These are phyloP conservation scores for Pseudognaphalium luteoalbum DNA, from an alignment of 129 eudicot species.

Conservation along the genomic window DNA sequence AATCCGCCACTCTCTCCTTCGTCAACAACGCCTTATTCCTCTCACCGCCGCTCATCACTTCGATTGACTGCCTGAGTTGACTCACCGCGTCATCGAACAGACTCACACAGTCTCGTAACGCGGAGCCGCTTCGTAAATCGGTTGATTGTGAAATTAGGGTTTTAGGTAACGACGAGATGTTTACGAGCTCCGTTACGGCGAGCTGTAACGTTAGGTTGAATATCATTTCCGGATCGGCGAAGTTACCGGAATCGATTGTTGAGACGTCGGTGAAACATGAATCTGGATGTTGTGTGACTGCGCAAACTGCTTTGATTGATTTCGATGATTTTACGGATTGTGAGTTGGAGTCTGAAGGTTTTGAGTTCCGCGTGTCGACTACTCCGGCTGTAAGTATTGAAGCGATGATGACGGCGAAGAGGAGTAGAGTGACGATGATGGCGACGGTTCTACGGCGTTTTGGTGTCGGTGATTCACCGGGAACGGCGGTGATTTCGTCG, in stretches of 20 bases:
- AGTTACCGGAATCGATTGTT: conserved; percentile 26
- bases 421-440: not conserved
- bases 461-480: not conserved
- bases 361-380: conserved; percentile 19
- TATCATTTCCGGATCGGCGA: conserved; percentile 44
- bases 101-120: conserved; percentile 58
- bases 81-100: conserved; percentile 75
- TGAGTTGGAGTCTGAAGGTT: conserved; percentile 7
- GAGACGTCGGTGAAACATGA: conserved; percentile 54
- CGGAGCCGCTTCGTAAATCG: conserved; percentile 40
- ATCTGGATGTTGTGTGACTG: conserved; percentile 61
- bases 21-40: conserved; percentile 47
- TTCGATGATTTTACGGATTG: conserved; percentile 32
- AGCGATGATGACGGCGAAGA: conserved; percentile 10
- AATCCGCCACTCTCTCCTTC: conserved; percentile 46
- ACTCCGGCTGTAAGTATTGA: not conserved
- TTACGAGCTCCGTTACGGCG: conserved; percentile 33
- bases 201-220: conserved; percentile 54
- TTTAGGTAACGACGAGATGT: conserved; percentile 48
- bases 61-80: conserved; percentile 53
- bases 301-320: conserved; percentile 53
- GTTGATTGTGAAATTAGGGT: conserved; percentile 37
- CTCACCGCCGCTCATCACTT: conserved; percentile 32
- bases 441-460: conserved; percentile 12
- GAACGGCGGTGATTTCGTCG: not conserved